These are phyloP conservation scores for Opeltia flavorubescens DNA, from an alignment of 495 filamentous ascomycete species.

Conservation along the genomic window DNA sequence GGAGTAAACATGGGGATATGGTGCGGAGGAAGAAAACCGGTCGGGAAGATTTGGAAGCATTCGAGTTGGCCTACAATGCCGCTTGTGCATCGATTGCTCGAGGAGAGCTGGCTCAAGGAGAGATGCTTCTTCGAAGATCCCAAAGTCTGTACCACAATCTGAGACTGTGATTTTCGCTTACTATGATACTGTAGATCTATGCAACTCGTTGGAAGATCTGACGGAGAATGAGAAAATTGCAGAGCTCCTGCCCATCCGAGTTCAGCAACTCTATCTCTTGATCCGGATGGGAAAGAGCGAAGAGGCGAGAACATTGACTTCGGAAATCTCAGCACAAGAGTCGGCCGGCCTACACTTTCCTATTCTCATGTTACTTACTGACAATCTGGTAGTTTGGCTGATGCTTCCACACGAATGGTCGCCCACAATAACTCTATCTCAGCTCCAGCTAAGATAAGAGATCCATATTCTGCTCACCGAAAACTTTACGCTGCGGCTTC, in stretches of 20 bases:
- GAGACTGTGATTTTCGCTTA: background rate
- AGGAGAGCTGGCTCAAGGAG: constrained; percentile 59
- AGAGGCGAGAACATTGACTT: constrained; percentile 55
- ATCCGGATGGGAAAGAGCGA: constrained; percentile 55
- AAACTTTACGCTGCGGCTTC: constrained; percentile 43
- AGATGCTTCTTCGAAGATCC: constrained; percentile 69
- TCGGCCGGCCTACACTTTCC: constrained; percentile 24
- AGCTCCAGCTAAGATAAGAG: constrained; percentile 39
- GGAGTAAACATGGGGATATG: constrained; percentile 48
- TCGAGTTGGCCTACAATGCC: constrained; percentile 87
- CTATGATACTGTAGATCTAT: constrained; percentile 46
- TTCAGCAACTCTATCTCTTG: constrained; percentile 76
- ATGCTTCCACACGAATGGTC: constrained; percentile 61
- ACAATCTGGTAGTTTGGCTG: constrained; percentile 45
- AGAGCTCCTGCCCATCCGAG: constrained; percentile 71
- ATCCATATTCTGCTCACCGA: constrained; percentile 68
- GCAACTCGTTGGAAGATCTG: constrained; percentile 70
- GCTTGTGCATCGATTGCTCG: constrained; percentile 76
- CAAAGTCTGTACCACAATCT: constrained; percentile 33
- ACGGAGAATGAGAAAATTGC: constrained; percentile 67
- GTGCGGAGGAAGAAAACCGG: constrained; percentile 41
- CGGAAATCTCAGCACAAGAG: constrained; percentile 48
- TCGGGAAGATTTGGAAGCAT: constrained; percentile 72
- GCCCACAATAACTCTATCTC: constrained; percentile 66
- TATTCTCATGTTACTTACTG: constrained; percentile 13